A percentile compares a stretch with the other conserved stretches of the same genome.
phyloP scores from a whole-genome alignment of 108 stramenopile genomes.

The Aurantiochytrium sp. region DNA sequence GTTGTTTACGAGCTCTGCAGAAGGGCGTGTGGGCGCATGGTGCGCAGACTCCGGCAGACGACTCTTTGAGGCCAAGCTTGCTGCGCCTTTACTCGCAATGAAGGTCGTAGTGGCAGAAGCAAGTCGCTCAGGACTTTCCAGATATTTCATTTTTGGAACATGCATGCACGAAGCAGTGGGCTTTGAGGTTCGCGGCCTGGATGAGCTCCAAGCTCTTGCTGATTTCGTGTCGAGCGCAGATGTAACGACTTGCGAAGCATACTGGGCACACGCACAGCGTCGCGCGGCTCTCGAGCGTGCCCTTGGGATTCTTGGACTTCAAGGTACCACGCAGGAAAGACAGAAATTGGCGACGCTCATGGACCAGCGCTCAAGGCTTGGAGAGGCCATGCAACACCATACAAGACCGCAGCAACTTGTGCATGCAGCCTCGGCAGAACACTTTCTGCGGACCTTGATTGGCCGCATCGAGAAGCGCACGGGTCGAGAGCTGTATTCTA shows the following conservation, averaged over 20 bases:
- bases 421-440: background rate
- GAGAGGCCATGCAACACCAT: background rate
- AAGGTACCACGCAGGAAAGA: background rate
- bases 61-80: background rate
- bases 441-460: background rate
- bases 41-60: background rate
- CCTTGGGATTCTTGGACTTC: background rate
- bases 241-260: background rate
- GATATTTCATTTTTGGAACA: background rate
- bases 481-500: background rate
- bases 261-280: background rate
- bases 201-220: background rate
- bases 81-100: background rate
- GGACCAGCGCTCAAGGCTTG: background rate
- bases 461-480: background rate
- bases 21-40: background rate
- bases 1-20: background rate
- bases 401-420: background rate
- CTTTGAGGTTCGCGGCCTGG: background rate
- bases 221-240: background rate
- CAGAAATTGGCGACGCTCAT: background rate
- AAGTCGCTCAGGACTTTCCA: background rate
- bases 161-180: background rate
- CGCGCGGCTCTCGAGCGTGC: background rate
- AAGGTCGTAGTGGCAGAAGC: background rate